Conservation (phyloP, 495 filamentous ascomycete genomes). For the Penicillium roqueforti region DNA sequence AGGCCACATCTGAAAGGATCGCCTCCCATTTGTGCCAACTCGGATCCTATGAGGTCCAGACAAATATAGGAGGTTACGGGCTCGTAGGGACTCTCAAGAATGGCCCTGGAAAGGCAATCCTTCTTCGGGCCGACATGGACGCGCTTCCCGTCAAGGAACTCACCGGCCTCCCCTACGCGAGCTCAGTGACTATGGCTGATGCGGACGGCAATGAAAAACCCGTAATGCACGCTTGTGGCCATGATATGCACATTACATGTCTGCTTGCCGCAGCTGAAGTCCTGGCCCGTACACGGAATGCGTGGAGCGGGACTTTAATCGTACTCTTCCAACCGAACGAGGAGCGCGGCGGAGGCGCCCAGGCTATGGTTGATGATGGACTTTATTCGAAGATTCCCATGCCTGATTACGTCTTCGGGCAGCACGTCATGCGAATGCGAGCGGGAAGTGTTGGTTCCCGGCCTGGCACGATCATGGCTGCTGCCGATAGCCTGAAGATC, state of each 20-base stretch:
- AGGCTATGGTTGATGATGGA: constrained; percentile 52
- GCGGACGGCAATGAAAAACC: constrained; percentile 41
- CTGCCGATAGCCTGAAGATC: constrained; percentile 48
- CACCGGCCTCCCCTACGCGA: constrained; percentile 49
- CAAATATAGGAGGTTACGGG: constrained; percentile 47
- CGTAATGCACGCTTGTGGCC: constrained; percentile 55
- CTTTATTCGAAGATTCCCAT: constrained; percentile 46
- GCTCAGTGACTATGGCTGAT: constrained; percentile 39
- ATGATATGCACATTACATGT: constrained; percentile 56
- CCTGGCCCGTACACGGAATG: constrained; percentile 24
- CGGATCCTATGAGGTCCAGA: constrained; percentile 37
- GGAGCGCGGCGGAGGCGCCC: constrained; percentile 48
- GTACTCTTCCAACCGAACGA: constrained; percentile 54
- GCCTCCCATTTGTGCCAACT: constrained; percentile 31
- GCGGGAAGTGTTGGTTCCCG: constrained; percentile 40
- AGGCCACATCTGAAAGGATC: constrained; percentile 41
- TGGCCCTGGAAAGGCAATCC: constrained; percentile 45
- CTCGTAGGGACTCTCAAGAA: constrained; percentile 44
- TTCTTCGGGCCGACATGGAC: constrained; percentile 53
- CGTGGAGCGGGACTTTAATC: constrained; percentile 51
- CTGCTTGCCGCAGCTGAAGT: constrained; percentile 48
- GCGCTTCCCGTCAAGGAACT: constrained; percentile 50
- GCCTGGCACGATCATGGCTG: constrained; percentile 43
- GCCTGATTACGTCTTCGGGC: constrained; percentile 49
- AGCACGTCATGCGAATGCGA: constrained; percentile 48